phyloP scores from a whole-genome alignment of 2,329 filamentous ascomycete species.

The Gaeumannomyces tritici region DNA sequence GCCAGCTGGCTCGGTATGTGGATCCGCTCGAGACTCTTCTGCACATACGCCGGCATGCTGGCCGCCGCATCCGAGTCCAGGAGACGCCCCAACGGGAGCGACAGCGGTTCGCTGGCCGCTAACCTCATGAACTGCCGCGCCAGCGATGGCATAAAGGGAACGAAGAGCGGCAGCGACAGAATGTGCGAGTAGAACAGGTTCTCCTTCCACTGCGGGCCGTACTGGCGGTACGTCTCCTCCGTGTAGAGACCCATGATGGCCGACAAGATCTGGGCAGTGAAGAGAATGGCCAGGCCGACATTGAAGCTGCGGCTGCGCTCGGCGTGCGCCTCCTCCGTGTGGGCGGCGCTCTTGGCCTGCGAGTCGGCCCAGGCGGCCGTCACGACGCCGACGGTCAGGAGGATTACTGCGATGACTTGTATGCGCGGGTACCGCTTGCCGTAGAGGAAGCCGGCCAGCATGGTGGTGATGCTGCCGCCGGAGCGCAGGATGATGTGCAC shows the following conservation, averaged over 20 bases:
- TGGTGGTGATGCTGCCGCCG: conserved; percentile 91
- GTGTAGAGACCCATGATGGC: conserved; percentile 94
- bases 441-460: conserved; percentile 78
- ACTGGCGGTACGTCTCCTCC: conserved; percentile 76
- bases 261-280: conserved; percentile 80
- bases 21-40: conserved; percentile 25
- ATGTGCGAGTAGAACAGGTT: conserved; percentile 86
- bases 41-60: conserved; percentile 22
- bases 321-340: conserved; percentile 12
- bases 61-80: conserved; percentile 11
- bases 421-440: conserved; percentile 75
- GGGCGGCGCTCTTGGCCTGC: conserved; percentile 58
- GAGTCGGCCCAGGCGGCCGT: conserved; percentile 86
- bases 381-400: conserved; percentile 80
- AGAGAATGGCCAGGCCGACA: conserved; percentile 71
- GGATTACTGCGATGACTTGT: conserved; percentile 71
- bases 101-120: conserved; percentile 51
- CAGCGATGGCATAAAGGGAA: conserved; percentile 61
- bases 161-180: conserved; percentile 66
- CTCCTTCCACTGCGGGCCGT: conserved; percentile 88
- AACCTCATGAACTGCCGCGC: conserved; percentile 54
- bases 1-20: conserved; percentile 59
- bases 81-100: conserved; percentile 17
- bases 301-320: conserved; percentile 34
- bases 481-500: conserved; percentile 95